Percentiles rank a stretch among this genome's conserved stretches.
Evolutionary conservation across 2,329 filamentous ascomycete genomes (phyloP).

Genomic region (Hyphodiscus sp.): DNA sequence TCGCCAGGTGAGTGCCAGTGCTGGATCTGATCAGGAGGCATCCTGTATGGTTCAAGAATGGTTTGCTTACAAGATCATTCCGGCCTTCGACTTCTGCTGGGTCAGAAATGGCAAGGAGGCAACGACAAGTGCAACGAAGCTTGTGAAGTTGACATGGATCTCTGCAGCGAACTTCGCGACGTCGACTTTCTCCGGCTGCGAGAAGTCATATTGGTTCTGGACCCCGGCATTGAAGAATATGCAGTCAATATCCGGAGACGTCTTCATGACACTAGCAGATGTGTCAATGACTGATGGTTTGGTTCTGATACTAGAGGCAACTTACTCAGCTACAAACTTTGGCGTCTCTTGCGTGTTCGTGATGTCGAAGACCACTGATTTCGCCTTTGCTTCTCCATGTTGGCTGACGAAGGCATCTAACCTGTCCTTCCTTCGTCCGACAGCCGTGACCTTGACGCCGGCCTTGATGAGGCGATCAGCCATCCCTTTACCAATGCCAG

Average conservation of each 20-base stretch:
- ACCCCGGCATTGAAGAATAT: slow-evolving; percentile 52
- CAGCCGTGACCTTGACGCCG: slow-evolving; percentile 44
- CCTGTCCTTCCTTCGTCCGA: slow-evolving; percentile 46
- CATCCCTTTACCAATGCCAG: slow-evolving; percentile 45
- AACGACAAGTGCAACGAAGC: slow-evolving; percentile 34
- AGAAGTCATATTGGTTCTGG: slow-evolving; percentile 43
- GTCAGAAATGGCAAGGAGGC: slow-evolving; percentile 32
- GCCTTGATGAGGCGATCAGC: slow-evolving; percentile 37
- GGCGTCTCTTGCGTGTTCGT: slow-evolving; percentile 36
- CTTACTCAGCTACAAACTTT: slow-evolving; percentile 31
- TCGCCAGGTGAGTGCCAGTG: slow-evolving; percentile 16
- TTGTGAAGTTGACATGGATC: slow-evolving; percentile 36
- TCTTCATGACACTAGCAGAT: slow-evolving; percentile 23
- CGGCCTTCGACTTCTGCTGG: slow-evolving; percentile 5
- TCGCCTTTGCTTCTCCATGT: slow-evolving; percentile 37
- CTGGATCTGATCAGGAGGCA: slow-evolving; percentile 3
- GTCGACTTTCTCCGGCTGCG: slow-evolving; percentile 37
- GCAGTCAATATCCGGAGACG: slow-evolving; percentile 46
- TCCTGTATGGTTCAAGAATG: neutral
- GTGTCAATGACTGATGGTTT: neutral
- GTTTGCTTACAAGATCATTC: slow-evolving; percentile 16
- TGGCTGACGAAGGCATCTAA: slow-evolving; percentile 42
- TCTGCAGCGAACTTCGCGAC: slow-evolving; percentile 33
- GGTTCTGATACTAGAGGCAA: neutral
- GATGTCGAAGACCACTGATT: slow-evolving; percentile 40